These are phyloP conservation scores for Kwoniella bestiolae DNA, from an alignment of 768 basidiomycete species.

Conservation along the genomic window DNA sequence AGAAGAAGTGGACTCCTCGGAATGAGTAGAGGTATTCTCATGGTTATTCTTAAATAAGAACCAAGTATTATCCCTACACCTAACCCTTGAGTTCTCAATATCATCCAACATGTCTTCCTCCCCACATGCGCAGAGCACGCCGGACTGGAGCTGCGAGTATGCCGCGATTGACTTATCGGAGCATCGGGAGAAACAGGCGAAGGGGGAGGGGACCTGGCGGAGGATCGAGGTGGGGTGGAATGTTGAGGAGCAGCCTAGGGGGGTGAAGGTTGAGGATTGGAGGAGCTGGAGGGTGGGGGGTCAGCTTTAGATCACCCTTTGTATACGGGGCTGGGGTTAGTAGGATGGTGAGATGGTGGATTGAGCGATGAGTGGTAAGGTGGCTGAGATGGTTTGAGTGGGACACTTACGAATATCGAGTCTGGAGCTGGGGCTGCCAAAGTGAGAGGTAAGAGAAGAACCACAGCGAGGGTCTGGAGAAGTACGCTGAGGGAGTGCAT, in stretches of 20 bases:
- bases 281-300: background rate
- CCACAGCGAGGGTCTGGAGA: slow-evolving; percentile 6
- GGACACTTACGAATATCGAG: slow-evolving; percentile 22
- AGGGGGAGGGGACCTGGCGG: slow-evolving; percentile 18
- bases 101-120: slow-evolving; percentile 16
- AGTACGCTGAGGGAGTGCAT: slow-evolving; percentile 7
- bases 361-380: background rate
- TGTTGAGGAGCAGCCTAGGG: slow-evolving; percentile 15
- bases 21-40: background rate
- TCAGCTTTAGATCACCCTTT: no score
- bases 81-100: background rate
- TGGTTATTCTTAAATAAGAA: slow-evolving; percentile 14
- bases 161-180: slow-evolving; percentile 18
- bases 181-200: slow-evolving; percentile 21
- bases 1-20: background rate
- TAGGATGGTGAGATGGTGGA: no score
- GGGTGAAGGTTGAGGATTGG: slow-evolving; percentile 14
- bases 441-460: slow-evolving; percentile 1
- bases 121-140: slow-evolving; percentile 20
- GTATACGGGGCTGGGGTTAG: no score
- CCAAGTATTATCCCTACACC: slow-evolving; percentile 24
- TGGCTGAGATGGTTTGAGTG: background rate
- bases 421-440: slow-evolving; percentile 20
- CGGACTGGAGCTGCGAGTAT: slow-evolving; percentile 11
- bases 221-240: slow-evolving; percentile 23